phyloP scores from a whole-genome alignment of 2,329 filamentous ascomycete genomes.

The Fusarium nelsonii region DNA sequence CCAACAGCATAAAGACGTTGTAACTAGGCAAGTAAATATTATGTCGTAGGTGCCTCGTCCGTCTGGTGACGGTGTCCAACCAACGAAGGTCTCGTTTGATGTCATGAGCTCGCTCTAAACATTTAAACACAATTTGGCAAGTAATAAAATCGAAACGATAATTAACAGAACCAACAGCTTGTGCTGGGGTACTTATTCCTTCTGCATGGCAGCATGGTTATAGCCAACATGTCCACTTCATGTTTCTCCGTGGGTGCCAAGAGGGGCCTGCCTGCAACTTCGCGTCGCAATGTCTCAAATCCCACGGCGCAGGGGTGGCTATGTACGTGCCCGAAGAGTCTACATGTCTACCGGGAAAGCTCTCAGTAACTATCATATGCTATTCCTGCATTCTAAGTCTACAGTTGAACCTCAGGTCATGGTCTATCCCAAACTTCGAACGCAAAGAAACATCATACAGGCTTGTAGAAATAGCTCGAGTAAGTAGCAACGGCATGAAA shows the following conservation, averaged over 20 bases:
- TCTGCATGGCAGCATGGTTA: background rate
- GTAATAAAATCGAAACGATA: background rate
- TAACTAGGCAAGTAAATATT: conserved; percentile 20
- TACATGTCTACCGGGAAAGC: too few relatives aligned
- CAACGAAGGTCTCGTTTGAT: conserved; percentile 17
- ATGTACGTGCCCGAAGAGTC: background rate
- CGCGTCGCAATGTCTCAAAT: background rate
- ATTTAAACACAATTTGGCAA: background rate
- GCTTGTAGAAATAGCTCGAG: background rate
- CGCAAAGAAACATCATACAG: background rate
- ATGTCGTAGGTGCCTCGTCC: conserved; percentile 32
- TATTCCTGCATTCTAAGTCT: background rate
- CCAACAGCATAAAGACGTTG: conserved; percentile 30
- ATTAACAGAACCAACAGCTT: conserved; percentile 2
- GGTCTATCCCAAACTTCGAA: rapidly evolving
- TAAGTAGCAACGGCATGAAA: background rate
- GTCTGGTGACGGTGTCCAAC: conserved; percentile 21
- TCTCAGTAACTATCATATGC: background rate
- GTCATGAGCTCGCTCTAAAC: background rate
- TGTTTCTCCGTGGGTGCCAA: background rate
- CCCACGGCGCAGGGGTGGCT: background rate
- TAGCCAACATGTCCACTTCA: conserved; percentile 1
- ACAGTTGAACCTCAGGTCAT: too few relatives aligned
- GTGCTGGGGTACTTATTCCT: background rate
- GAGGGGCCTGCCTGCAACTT: background rate